These are phyloP conservation scores for Penicillium samsonianum DNA, from an alignment of 495 filamentous ascomycete species.

Conservation along the genomic window DNA sequence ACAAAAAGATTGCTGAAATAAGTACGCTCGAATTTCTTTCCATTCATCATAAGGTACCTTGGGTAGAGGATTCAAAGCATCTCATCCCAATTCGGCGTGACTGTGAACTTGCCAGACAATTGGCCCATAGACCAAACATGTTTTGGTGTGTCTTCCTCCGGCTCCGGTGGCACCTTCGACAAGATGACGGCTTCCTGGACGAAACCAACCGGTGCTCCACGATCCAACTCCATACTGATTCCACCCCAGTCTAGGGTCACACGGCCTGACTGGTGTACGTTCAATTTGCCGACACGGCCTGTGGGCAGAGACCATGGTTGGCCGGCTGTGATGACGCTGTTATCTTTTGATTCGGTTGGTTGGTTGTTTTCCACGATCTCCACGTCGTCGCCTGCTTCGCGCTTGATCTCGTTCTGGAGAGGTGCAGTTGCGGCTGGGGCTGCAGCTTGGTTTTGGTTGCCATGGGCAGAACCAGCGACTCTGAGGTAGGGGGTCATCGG, in stretches of 20 bases:
- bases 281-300: constrained; percentile 57
- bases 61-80: constrained; percentile 37
- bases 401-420: constrained; percentile 31
- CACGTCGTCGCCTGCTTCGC: constrained; percentile 35
- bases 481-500: constrained; percentile 54
- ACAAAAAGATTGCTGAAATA: not conserved
- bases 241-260: constrained; percentile 54
- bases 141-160: constrained; percentile 33
- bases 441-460: constrained; percentile 13
- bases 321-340: constrained; percentile 40
- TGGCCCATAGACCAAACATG: constrained; percentile 53
- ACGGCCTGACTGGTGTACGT: constrained; percentile 52
- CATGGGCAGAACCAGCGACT: constrained; percentile 27
- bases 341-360: constrained; percentile 13
- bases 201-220: constrained; percentile 45
- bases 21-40: not conserved
- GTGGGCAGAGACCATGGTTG: constrained; percentile 50
- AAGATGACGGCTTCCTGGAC: constrained; percentile 48
- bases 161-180: constrained; percentile 30
- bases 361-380: constrained; percentile 34
- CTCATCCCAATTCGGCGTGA: constrained; percentile 50
- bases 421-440: constrained; percentile 6
- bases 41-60: constrained; percentile 9
- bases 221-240: constrained; percentile 48
- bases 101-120: constrained; percentile 51